A percentile compares a stretch with the other conserved stretches of the same genome.
Conservation (phyloP, 2,329 filamentous ascomycete species). For the Penicillium rolfsii region DNA sequence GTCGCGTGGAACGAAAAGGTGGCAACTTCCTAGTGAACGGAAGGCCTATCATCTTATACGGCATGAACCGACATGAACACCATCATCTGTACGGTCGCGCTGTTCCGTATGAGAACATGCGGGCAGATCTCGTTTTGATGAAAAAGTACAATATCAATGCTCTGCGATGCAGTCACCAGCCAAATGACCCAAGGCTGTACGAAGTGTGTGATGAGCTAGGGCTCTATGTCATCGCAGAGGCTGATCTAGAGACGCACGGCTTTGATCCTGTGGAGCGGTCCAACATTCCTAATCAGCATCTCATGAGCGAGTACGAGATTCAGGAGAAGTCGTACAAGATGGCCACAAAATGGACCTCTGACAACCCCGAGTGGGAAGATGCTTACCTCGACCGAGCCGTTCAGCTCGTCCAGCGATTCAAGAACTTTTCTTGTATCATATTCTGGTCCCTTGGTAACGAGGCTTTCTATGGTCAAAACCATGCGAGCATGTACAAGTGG, state of each 20-base stretch:
- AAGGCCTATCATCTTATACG: conserved; percentile 62
- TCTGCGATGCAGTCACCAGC: conserved; percentile 68
- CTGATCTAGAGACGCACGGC: conserved; percentile 44
- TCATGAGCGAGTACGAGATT: conserved; percentile 58
- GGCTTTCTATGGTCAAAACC: conserved; percentile 71
- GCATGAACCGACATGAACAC: conserved; percentile 72
- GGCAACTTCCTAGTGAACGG: conserved; percentile 67
- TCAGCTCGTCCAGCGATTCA: conserved; percentile 68
- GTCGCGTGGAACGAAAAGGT: conserved; percentile 58
- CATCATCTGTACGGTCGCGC: conserved; percentile 66
- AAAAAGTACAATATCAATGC: conserved; percentile 73
- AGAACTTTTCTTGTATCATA: conserved; percentile 71
- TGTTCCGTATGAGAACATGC: conserved; percentile 65
- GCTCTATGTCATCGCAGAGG: conserved; percentile 43
- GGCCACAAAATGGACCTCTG: conserved; percentile 58
- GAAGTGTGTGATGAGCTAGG: conserved; percentile 42
- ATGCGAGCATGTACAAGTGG: conserved; percentile 68
- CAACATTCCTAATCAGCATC: conserved; percentile 52
- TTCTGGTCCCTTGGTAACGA: conserved; percentile 77
- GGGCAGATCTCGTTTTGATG: conserved; percentile 67
- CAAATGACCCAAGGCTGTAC: conserved; percentile 45
- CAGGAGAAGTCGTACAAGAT: conserved; percentile 37
- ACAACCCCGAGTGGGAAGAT: conserved; percentile 49
- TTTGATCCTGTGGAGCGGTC: conserved; percentile 51
- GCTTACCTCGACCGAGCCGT: conserved; percentile 70